phyloP scores from a whole-genome alignment of 148 eudicot genomes.

The Arctostaphylos glauca region DNA sequence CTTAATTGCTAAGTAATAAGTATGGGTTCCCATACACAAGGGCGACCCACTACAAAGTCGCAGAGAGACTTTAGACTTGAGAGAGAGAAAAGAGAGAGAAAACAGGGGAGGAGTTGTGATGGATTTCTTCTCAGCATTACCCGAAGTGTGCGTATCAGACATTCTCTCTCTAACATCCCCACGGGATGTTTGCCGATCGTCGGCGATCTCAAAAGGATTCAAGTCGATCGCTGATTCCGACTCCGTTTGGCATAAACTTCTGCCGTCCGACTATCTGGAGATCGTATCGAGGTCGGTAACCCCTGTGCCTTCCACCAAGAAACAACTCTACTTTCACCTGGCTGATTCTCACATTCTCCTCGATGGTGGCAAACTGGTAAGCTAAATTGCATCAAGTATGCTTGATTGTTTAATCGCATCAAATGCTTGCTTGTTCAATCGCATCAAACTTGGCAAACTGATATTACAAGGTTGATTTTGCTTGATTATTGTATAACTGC shows the following conservation, averaged over 20 bases:
- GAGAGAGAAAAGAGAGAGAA: background rate
- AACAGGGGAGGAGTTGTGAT: background rate
- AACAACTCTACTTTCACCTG: conserved; percentile 41
- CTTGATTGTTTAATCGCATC: no score
- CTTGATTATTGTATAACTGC: no score
- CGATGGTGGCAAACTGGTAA: conserved; percentile 12
- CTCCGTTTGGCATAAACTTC: conserved; percentile 25
- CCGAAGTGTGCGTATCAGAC: conserved; percentile 18
- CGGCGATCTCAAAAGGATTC: conserved; percentile 19
- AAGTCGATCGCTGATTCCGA: conserved; percentile 9
- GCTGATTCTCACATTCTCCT: conserved; percentile 26
- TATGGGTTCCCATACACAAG: no score
- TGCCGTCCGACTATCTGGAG: conserved; percentile 32
- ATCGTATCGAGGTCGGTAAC: conserved; percentile 26
- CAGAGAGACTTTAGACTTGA: no score
- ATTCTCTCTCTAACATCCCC: conserved; percentile 21
- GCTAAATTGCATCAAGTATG: background rate
- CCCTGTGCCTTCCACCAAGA: conserved; percentile 22
- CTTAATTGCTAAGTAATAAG: no score
- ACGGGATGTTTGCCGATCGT: conserved; percentile 24
- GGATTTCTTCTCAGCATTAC: background rate
- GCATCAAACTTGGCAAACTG: background rate
- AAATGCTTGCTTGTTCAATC: background rate
- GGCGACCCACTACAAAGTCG: no score
- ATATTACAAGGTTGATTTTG: no score